phyloP scores from a whole-genome alignment of 2,329 filamentous ascomycete genomes.

The Colletotrichum costaricense region DNA sequence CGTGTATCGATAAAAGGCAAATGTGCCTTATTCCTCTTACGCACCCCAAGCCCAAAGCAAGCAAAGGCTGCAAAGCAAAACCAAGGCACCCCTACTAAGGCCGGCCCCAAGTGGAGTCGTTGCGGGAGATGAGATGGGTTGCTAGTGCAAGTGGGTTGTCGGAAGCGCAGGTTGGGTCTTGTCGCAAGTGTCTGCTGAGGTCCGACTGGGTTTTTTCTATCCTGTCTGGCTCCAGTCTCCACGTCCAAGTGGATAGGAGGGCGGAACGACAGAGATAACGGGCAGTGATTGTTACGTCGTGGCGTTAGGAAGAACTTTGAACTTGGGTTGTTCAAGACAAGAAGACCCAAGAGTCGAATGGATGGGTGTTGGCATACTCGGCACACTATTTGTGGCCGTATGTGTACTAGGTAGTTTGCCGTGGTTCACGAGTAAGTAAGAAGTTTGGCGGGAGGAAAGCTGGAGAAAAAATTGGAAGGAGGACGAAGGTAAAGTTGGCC shows the following conservation, averaged over 20 bases:
- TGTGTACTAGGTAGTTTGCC: neutral
- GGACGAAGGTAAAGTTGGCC: neutral
- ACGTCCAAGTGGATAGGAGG: constrained; percentile 19
- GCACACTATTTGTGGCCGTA: too few species aligned
- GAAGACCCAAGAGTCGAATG: neutral
- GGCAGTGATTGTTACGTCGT: constrained; percentile 18
- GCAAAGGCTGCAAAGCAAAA: neutral
- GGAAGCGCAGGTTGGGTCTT: constrained; percentile 17
- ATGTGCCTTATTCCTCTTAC: constrained; percentile 7
- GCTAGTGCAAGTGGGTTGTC: constrained; percentile 30
- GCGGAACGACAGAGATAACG: constrained; percentile 30
- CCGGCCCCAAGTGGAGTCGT: constrained; percentile 27
- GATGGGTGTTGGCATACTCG: neutral
- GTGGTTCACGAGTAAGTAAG: neutral
- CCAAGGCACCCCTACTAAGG: constrained; percentile 9
- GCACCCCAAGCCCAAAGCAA: neutral
- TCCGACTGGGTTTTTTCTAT: constrained; percentile 20
- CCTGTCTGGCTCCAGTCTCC: constrained; percentile 8
- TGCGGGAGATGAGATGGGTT: constrained; percentile 33
- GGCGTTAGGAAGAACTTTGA: constrained; percentile 6
- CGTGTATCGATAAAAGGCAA: constrained; percentile 30
- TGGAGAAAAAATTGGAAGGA: constrained; percentile 3
- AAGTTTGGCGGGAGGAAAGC: neutral
- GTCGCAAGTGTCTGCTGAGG: constrained; percentile 26
- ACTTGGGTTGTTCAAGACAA: neutral